Conservation (phyloP, 73 alveolate species). For the Tetrahymena thermophila region DNA sequence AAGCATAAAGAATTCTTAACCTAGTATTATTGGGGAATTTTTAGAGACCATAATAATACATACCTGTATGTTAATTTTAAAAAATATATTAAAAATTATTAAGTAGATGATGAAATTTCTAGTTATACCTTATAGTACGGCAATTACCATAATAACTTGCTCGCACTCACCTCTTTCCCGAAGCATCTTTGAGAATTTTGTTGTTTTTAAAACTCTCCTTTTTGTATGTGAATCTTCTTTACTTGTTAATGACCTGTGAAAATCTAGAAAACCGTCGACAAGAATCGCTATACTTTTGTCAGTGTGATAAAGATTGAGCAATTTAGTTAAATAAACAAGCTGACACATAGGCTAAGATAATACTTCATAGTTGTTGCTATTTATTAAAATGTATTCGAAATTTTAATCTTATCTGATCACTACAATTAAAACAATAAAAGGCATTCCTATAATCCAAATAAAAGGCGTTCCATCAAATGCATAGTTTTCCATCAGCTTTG, state of each 20-base stretch:
- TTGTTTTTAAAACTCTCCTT: not conserved
- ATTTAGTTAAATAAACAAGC: constrained; percentile 22
- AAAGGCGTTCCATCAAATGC: constrained; percentile 41
- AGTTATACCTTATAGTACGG: not conserved
- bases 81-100: constrained; percentile 1
- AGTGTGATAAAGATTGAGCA: constrained; percentile 18
- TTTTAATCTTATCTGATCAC: constrained; percentile 25
- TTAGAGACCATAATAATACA: constrained; percentile 1
- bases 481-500: constrained; percentile 8
- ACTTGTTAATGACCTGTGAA: constrained; percentile 26
- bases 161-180: constrained; percentile 13
- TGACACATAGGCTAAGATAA: constrained; percentile 14
- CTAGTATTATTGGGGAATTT: constrained; percentile 32
- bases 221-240: constrained; percentile 33
- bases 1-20: constrained; percentile 25
- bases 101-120: not conserved
- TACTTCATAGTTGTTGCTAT: constrained; percentile 29
- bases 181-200: constrained; percentile 2
- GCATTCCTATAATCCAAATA: constrained; percentile 40
- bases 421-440: constrained; percentile 13
- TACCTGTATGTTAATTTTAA: constrained; percentile 4
- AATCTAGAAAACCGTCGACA: constrained; percentile 38
- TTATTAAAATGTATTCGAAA: constrained; percentile 28
- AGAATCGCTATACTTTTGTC: constrained; percentile 36
- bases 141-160: constrained; percentile 4